Evolutionary conservation across 441 rosid species (phyloP), one percentile per base, ranked within the genome.

Genomic region (Bocquillonia castaneifolia): DNA sequence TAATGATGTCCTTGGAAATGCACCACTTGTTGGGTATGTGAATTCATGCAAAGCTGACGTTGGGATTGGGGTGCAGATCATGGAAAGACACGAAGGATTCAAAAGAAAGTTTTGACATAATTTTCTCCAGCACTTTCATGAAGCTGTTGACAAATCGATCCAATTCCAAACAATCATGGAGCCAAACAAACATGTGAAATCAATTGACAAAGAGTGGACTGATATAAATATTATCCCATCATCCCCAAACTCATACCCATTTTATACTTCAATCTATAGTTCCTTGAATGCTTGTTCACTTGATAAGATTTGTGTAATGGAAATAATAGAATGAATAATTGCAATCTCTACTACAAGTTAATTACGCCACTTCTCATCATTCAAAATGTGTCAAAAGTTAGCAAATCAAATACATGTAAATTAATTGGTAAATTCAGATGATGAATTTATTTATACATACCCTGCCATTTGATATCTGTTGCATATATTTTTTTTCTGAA

Each of bases 151-250:
- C 72, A 15, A 81, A 82, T 91, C n/a, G n/a, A n/a, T n/a, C 66
- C 80, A 80, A 73, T 82, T 88, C 76, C 59, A 74, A 18, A 80
- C 85, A 1, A 66, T 63, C 0, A 59, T 53, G 7, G 83, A 68
- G 79, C 58, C 69, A 51, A 75, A 75, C 48, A 54, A 86, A 31
- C 83, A 86, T 13, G 86, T 91, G 17, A 72, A 85, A 76, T 66
- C 79, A 76, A 84, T 79, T 8, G 86, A 83, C 45, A 85, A 89
- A 42, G 84, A 89, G 74, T 91, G 94, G 92, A 69, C 82, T 17
- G 80, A 87, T 54, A n/a, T n/a, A n/a, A n/a, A n/a, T n/a, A 74
- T 83, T 5, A 55, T 73, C 37, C 92, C 96, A 10, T 74, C 89
- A 12, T 75, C 81, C 28, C 85, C 84, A 0, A 93, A 91, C 81